Evolutionary conservation across 345 rosid genomes (phyloP).

Genomic region (Eucalyptus cloeziana): DNA sequence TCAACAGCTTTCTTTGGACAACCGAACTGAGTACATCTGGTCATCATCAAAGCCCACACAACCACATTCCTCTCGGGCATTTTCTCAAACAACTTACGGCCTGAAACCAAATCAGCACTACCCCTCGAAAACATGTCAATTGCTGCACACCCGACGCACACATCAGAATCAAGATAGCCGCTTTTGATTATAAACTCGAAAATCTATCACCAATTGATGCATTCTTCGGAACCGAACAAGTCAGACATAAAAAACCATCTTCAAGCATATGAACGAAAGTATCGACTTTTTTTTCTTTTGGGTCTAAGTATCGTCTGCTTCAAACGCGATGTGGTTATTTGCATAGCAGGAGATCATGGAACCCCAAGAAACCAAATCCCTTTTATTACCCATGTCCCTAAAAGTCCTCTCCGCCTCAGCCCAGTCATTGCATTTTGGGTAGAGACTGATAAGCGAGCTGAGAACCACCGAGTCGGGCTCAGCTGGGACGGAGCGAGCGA

Average conservation of each 20-base stretch:
- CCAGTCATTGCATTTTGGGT: neutral
- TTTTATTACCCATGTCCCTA: neutral
- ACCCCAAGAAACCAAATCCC: neutral
- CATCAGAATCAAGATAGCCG: slow-evolving; percentile 40
- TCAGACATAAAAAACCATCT: neutral
- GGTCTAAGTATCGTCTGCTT: neutral
- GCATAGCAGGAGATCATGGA: neutral
- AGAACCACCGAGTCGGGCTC: neutral
- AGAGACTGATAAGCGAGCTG: neutral
- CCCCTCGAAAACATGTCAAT: slow-evolving; percentile 62
- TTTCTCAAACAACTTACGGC: slow-evolving; percentile 39
- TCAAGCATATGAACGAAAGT: neutral
- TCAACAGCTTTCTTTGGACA: neutral
- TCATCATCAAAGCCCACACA: slow-evolving; percentile 26
- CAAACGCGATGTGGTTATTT: neutral
- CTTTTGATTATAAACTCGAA: slow-evolving; percentile 42
- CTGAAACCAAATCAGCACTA: slow-evolving; percentile 23
- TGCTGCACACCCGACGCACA: slow-evolving; percentile 55
- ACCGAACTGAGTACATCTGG: slow-evolving; percentile 28
- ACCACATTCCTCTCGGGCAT: neutral
- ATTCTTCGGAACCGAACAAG: slow-evolving; percentile 29
- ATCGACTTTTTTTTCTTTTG: fast-evolving
- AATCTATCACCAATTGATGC: slow-evolving; percentile 23
- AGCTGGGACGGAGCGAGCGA: neutral
- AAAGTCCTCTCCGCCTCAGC: neutral